Conservation (phyloP, 2,329 filamentous ascomycete genomes). For the Colletotrichum ledebouriae region DNA sequence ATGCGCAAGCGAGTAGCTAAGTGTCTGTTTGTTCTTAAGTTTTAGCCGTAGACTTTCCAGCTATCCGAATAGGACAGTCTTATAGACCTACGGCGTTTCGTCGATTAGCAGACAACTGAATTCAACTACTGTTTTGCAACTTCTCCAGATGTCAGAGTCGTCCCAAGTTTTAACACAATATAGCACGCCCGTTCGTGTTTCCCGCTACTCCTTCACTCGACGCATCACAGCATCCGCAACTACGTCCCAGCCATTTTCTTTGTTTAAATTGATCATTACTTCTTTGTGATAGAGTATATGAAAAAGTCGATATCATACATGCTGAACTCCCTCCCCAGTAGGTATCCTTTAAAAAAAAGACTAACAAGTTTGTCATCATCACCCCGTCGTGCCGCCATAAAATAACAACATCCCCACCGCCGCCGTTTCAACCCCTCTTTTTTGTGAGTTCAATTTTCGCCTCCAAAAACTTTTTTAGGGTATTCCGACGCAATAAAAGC, state of each 20-base stretch:
- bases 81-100: neutral
- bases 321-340: slow-evolving; percentile 36
- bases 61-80: neutral
- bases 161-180: too few relatives aligned
- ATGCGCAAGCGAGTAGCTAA: slow-evolving; percentile 18
- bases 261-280: slow-evolving; percentile 28
- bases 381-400: slow-evolving; percentile 9
- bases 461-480: slow-evolving; percentile 1
- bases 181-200: too few relatives aligned
- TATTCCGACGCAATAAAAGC: too few relatives aligned
- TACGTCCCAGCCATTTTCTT: neutral
- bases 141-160: neutral
- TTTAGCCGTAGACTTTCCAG: slow-evolving; percentile 14
- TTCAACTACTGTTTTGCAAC: neutral
- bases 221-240: neutral
- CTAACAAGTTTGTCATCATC: slow-evolving; percentile 10
- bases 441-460: slow-evolving; percentile 20
- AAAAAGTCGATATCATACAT: slow-evolving; percentile 36
- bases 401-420: slow-evolving; percentile 9
- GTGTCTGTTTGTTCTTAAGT: slow-evolving; percentile 2
- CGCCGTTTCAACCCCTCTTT: slow-evolving; percentile 21
- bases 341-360: slow-evolving; percentile 24
- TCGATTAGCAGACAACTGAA: neutral
- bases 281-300: slow-evolving; percentile 19
- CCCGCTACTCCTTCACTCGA: too few relatives aligned